Evolutionary conservation across 208 protist genomes (phyloP).

Genomic region (Borovskyia barvae): DNA sequence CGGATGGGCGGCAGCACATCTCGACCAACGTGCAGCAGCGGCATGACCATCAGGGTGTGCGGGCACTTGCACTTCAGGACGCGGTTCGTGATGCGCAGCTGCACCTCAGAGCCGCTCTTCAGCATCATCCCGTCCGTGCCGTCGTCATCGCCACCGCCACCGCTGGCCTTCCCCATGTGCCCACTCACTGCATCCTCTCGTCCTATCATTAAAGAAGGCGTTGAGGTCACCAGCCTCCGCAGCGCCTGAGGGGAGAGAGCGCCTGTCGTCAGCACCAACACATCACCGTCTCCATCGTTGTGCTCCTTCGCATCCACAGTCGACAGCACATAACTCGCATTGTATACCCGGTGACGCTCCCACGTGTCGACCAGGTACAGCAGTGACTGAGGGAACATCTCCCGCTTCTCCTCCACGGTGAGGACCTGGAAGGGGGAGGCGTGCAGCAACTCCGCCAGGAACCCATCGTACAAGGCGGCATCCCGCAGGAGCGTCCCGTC

Average conservation of each 20-base stretch:
- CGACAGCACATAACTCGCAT: constrained; percentile 29
- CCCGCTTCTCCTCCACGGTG: constrained; percentile 49
- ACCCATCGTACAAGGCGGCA: constrained; percentile 55
- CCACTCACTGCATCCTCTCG: constrained; percentile 1
- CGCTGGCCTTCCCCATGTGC: neutral
- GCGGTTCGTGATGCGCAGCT: constrained; percentile 71
- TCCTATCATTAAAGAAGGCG: no score
- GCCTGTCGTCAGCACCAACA: constrained; percentile 78
- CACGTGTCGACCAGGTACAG: constrained; percentile 46
- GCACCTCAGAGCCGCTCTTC: constrained; percentile 35
- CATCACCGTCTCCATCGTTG: constrained; percentile 83
- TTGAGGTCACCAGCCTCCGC: constrained; percentile 18
- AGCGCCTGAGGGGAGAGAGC: constrained; percentile 23
- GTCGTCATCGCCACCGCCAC: neutral
- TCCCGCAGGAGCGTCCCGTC: constrained; percentile 59
- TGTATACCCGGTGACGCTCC: constrained; percentile 27
- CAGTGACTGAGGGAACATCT: constrained; percentile 56
- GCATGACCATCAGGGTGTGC: constrained; percentile 82
- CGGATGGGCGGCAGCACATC: constrained; percentile 59
- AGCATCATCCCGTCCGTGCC: neutral
- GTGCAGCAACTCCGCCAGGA: constrained; percentile 70
- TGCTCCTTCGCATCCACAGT: constrained; percentile 29
- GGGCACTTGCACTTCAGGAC: constrained; percentile 91
- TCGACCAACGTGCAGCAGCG: constrained; percentile 47
- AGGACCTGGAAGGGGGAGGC: constrained; percentile 80